Percentiles rank a stretch among this genome's conserved stretches.
phyloP scores from a whole-genome alignment of 108 stramenopile genomes.

The Mediolabrus comicus region DNA sequence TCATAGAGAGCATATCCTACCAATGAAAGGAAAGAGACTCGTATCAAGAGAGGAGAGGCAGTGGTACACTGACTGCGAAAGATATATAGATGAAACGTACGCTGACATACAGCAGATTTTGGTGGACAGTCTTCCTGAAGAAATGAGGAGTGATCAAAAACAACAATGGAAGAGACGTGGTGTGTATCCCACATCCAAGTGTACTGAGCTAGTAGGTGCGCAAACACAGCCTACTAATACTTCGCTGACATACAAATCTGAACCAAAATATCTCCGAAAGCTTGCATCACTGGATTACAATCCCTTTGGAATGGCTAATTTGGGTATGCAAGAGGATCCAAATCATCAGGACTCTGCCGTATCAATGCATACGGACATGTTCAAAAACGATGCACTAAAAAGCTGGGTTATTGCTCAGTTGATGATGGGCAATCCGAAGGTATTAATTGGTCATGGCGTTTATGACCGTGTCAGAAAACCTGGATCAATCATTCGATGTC shows the following conservation, averaged over 20 bases:
- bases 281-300: conserved; percentile 54
- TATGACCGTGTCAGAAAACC: conserved; percentile 60
- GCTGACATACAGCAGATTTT: conserved; percentile 3
- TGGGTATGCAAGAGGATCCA: conserved; percentile 66
- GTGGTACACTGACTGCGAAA: conserved; percentile 11
- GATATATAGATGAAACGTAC: conserved; percentile 20
- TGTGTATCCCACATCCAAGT: conserved; percentile 40
- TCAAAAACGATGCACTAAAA: conserved; percentile 46
- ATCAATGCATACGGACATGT: conserved; percentile 55
- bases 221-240: background rate
- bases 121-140: background rate
- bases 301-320: conserved; percentile 31
- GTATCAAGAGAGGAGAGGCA: conserved; percentile 13
- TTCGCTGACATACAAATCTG: conserved; percentile 38
- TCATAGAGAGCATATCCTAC: conserved; percentile 24
- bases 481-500: conserved; percentile 53
- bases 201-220: conserved; percentile 46
- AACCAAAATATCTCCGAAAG: conserved; percentile 50
- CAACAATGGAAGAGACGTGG: conserved; percentile 36
- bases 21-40: conserved; percentile 33
- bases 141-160: background rate
- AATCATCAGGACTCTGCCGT: conserved; percentile 42
- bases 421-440: conserved; percentile 52
- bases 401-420: conserved; percentile 48
- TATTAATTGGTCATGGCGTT: conserved; percentile 55